phyloP scores from a whole-genome alignment of 768 basidiomycete genomes.

The Tricholoma flavovirens region DNA sequence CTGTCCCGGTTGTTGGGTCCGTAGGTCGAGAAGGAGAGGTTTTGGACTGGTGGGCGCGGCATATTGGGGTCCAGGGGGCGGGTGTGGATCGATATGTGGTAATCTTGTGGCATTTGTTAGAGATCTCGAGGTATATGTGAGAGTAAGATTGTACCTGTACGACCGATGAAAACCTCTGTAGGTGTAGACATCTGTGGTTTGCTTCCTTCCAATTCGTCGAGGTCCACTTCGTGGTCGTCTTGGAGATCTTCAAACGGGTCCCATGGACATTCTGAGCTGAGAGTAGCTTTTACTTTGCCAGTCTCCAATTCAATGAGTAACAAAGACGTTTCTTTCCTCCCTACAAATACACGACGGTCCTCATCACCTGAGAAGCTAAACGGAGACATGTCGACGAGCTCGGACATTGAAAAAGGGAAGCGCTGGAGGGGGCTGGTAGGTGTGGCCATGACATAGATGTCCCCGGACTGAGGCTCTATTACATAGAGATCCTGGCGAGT shows the following conservation, averaged over 20 bases:
- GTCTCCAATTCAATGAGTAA: constrained; percentile 73
- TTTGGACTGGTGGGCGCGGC: constrained; percentile 52
- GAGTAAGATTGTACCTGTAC: constrained; percentile 35
- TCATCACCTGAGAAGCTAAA: constrained; percentile 65
- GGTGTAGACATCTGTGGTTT: constrained; percentile 31
- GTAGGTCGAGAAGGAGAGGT: constrained; percentile 86
- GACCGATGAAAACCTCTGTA: constrained; percentile 45
- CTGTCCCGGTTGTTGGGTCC: constrained; percentile 89
- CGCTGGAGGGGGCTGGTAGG: constrained; percentile 71
- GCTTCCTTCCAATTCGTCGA: constrained; percentile 40
- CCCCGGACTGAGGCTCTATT: constrained; percentile 91
- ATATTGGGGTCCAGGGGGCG: constrained; percentile 31
- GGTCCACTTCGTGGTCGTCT: constrained; percentile 36
- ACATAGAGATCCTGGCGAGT: constrained; percentile 73
- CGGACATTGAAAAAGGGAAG: constrained; percentile 86
- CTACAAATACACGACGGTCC: constrained; percentile 75
- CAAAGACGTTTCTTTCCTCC: constrained; percentile 83
- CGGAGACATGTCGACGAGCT: constrained; percentile 88
- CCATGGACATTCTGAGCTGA: constrained; percentile 77
- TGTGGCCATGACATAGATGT: constrained; percentile 80
- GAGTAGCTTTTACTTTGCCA: constrained; percentile 68
- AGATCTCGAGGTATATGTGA: neutral
- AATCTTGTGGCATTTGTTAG: constrained; percentile 46
- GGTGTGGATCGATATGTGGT: constrained; percentile 80
- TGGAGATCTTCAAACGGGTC: constrained; percentile 47